phyloP scores from a whole-genome alignment of 2,329 filamentous ascomycete genomes.

The Botrytis paeoniae region DNA sequence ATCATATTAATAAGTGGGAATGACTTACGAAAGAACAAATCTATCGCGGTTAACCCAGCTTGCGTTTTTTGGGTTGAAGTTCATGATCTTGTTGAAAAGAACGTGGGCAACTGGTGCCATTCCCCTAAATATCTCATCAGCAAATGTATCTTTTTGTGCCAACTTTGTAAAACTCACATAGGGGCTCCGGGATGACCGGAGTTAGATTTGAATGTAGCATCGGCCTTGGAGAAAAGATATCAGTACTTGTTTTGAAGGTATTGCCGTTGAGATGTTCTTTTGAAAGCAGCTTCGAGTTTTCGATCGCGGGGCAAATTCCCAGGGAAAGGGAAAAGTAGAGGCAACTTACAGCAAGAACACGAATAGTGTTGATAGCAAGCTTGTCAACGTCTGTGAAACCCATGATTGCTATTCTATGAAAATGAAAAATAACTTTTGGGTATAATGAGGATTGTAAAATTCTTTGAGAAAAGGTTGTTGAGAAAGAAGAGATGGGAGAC shows the following conservation, averaged over 20 bases:
- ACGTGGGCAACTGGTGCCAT: constrained; percentile 96
- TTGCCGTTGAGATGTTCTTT: constrained; percentile 21
- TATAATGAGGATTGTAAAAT: constrained; percentile 1
- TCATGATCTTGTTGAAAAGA: constrained; percentile 98
- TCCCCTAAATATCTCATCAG: constrained; percentile 48
- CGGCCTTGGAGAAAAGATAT: constrained; percentile 60
- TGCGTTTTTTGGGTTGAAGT: constrained; percentile 99
- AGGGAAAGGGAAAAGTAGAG: constrained; percentile 28
- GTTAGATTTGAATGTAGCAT: constrained; percentile 95
- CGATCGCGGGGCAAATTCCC: constrained; percentile 40
- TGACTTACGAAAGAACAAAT: constrained; percentile 95
- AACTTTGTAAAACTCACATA: constrained; percentile 59
- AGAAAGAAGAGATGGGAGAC: constrained; percentile 9
- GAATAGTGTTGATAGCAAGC: constrained; percentile 97
- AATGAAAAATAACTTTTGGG: background rate
- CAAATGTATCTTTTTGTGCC: background rate
- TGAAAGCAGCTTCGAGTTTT: constrained; percentile 32
- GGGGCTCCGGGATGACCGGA: constrained; percentile 98
- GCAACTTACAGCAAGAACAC: constrained; percentile 82
- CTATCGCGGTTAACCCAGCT: constrained; percentile 96
- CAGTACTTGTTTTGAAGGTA: constrained; percentile 23
- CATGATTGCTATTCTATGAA: constrained; percentile 53
- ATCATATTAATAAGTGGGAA: background rate
- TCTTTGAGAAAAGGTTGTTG: background rate
- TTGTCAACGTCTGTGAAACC: constrained; percentile 82